Percentiles rank a stretch among this genome's conserved stretches.
Evolutionary conservation across 805 yeast genomes (phyloP).

Genomic region (Lipomyces spencermartinsiae): DNA sequence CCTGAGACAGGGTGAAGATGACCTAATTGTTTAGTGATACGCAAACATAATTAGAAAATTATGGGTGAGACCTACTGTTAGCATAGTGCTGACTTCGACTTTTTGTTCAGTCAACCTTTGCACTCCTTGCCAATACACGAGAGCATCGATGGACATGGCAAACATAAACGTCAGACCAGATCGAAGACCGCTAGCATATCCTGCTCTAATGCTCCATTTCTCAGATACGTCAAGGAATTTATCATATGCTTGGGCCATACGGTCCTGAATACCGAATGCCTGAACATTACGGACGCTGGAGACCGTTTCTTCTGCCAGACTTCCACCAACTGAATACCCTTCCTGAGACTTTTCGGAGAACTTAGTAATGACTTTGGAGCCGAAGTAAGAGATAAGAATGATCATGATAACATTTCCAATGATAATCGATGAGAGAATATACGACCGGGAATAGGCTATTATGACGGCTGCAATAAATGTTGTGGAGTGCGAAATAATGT

Average conservation of each 20-base stretch:
- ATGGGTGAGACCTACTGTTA: conserved; percentile 25
- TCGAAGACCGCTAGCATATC: conserved; percentile 42
- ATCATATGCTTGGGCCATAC: conserved; percentile 46
- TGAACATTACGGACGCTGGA: conserved; percentile 51
- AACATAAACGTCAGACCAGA: conserved; percentile 47
- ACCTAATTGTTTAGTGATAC: conserved; percentile 46
- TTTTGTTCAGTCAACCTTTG: conserved; percentile 35
- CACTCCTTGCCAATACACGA: conserved; percentile 44
- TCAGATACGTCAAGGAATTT: conserved; percentile 42
- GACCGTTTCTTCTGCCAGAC: conserved; percentile 52
- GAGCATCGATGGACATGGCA: conserved; percentile 39
- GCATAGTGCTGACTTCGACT: conserved; percentile 29
- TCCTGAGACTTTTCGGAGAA: conserved; percentile 32
- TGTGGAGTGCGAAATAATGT: conserved; percentile 48
- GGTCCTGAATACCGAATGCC: conserved; percentile 52
- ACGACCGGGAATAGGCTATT: conserved; percentile 48
- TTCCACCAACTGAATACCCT: conserved; percentile 39
- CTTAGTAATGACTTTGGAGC: conserved; percentile 43
- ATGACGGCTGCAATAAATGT: conserved; percentile 49
- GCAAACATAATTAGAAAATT: not conserved
- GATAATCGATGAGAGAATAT: conserved; percentile 49
- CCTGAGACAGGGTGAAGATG: conserved; percentile 49
- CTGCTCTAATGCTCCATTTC: conserved; percentile 38
- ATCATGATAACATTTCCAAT: conserved; percentile 45
- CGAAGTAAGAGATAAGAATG: conserved; percentile 44